phyloP scores from a whole-genome alignment of 768 basidiomycete species.

The Rickenella mellea region DNA sequence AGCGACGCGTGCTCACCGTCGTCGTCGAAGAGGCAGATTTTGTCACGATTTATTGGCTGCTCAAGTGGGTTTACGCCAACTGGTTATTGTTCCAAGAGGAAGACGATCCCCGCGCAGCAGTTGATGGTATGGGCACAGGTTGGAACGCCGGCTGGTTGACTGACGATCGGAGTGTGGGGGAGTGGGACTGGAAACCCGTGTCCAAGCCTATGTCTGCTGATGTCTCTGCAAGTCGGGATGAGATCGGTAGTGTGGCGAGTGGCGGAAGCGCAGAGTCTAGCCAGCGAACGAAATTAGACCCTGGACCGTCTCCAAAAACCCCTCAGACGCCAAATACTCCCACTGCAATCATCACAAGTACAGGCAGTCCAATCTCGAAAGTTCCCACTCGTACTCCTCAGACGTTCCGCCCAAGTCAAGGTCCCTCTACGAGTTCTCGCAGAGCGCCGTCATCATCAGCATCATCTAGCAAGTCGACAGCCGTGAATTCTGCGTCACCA shows the following conservation, averaged over 20 bases:
- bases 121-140: slow-evolving; percentile 58
- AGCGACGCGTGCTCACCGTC: slow-evolving; percentile 52
- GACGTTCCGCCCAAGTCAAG: slow-evolving; percentile 1
- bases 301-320: no score
- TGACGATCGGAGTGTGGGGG: slow-evolving; percentile 29
- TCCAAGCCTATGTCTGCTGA: slow-evolving; percentile 30
- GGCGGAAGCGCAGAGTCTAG: slow-evolving; percentile 44
- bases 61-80: slow-evolving; percentile 70
- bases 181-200: slow-evolving; percentile 68
- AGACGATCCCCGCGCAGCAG: slow-evolving; percentile 59
- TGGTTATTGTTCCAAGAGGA: slow-evolving; percentile 61
- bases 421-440: no score
- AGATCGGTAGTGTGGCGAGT: slow-evolving; percentile 34
- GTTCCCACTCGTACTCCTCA: no score
- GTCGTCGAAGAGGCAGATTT: slow-evolving; percentile 76
- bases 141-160: slow-evolving; percentile 54
- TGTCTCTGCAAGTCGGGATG: slow-evolving; percentile 15
- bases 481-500: no score
- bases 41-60: slow-evolving; percentile 68
- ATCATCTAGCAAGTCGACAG: no score
- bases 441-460: no score
- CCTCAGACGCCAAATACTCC: no score
- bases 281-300: no score
- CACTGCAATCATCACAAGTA: no score
- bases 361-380: no score